Conservation (phyloP, 768 basidiomycete genomes). For the Tubosaeta sp. region DNA sequence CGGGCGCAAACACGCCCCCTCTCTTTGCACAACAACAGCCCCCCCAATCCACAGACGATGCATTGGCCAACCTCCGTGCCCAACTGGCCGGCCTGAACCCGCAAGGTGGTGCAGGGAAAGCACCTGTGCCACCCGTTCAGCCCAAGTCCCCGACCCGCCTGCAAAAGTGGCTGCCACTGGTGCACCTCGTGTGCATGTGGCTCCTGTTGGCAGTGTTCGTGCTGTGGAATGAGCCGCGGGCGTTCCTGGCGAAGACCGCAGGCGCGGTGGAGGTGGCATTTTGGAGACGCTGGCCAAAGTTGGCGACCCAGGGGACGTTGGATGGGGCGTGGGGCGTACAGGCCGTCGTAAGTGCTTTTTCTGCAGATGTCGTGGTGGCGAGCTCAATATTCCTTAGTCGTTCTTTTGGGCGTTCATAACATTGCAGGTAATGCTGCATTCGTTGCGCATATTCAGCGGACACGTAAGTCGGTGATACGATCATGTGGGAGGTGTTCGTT, state of each 20-base stretch:
- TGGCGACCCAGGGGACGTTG: conserved; percentile 38
- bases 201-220: conserved; percentile 63
- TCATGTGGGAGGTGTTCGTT: not conserved
- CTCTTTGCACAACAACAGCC: conserved; percentile 13
- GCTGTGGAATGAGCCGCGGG: conserved; percentile 57
- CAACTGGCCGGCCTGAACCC: conserved; percentile 24
- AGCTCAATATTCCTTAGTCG: conserved; percentile 40
- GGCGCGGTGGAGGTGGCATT: conserved; percentile 32
- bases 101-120: conserved; percentile 23
- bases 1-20: conserved; percentile 36
- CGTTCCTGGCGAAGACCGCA: conserved; percentile 36
- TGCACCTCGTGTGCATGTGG: conserved; percentile 67
- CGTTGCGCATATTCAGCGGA: conserved; percentile 64
- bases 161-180: conserved; percentile 59
- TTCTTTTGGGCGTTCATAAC: conserved; percentile 84
- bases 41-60: conserved; percentile 32
- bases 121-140: conserved; percentile 17
- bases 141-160: conserved; percentile 40
- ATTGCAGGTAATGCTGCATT: conserved; percentile 66
- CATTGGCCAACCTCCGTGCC: conserved; percentile 43
- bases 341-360: conserved; percentile 44
- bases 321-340: conserved; percentile 47
- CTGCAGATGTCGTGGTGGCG: not conserved
- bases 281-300: conserved; percentile 64
- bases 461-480: conserved; percentile 44